phyloP scores from a whole-genome alignment of 495 filamentous ascomycete genomes.

The Neurospora sp. region DNA sequence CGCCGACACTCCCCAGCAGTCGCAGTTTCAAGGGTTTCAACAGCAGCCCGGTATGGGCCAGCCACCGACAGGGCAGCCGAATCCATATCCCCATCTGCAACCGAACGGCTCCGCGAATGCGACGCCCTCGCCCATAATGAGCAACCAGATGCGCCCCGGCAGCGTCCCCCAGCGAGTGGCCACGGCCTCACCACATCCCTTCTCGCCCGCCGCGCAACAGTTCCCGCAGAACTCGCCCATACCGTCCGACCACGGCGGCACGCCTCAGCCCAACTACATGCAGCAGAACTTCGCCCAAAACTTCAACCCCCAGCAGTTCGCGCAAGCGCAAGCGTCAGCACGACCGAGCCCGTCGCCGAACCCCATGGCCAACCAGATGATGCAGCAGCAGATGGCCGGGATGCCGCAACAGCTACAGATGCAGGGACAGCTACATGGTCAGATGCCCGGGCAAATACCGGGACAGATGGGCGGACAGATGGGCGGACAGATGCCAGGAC shows the following conservation, averaged over 20 bases:
- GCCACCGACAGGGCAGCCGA: conserved; percentile 47
- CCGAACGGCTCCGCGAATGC: conserved; percentile 71
- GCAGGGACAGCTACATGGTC: conserved; percentile 25
- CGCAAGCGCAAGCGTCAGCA: conserved; percentile 38
- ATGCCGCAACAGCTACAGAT: conserved; percentile 28
- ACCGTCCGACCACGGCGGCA: conserved; percentile 66
- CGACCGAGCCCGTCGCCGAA: conserved; percentile 39
- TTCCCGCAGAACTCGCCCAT: conserved; percentile 73
- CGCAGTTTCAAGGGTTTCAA: conserved; percentile 48
- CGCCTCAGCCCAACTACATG: conserved; percentile 63
- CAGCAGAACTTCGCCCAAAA: conserved; percentile 46
- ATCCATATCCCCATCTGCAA: conserved; percentile 73
- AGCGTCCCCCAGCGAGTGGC: conserved; percentile 70
- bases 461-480: conserved; percentile 26
- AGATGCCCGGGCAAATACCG: conserved; percentile 23
- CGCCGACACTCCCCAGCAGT: conserved; percentile 84
- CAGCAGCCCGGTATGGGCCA: conserved; percentile 43
- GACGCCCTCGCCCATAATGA: conserved; percentile 77
- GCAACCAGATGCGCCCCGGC: conserved; percentile 58
- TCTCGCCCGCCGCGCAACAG: conserved; percentile 69
- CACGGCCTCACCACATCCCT: conserved; percentile 85
- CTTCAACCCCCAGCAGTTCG: conserved; percentile 49
- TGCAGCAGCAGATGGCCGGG: conserved; percentile 36
- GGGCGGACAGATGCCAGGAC: conserved; percentile 11
- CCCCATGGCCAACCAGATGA: conserved; percentile 35